A percentile compares a stretch with the other conserved stretches of the same genome.
phyloP scores from a whole-genome alignment of 1,139 yeast species.

The Candida frijolesensis region DNA sequence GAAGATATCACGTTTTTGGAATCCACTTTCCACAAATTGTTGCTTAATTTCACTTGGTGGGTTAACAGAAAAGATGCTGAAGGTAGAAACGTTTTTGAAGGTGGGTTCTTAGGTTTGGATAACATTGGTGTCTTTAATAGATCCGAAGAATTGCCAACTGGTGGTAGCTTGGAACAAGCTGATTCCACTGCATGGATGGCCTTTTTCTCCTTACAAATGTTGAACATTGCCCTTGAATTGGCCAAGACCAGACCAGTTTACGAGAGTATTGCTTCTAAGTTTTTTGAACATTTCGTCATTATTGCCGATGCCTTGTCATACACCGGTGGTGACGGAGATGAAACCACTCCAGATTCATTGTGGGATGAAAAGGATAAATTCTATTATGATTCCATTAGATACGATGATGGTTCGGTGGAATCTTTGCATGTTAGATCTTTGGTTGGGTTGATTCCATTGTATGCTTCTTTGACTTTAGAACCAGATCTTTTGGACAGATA shows the following conservation, averaged over 20 bases:
- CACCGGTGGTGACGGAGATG: constrained; percentile 52
- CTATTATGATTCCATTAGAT: constrained; percentile 88
- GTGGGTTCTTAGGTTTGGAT: constrained; percentile 93
- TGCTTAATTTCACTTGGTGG: constrained; percentile 97
- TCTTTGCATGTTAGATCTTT: constrained; percentile 86
- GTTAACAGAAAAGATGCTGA: constrained; percentile 88
- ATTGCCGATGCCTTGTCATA: constrained; percentile 96
- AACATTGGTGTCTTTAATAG: constrained; percentile 93
- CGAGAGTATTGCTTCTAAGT: constrained; percentile 93
- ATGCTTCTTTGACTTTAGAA: constrained; percentile 88
- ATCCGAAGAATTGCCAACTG: constrained; percentile 93
- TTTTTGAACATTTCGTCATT: constrained; percentile 89
- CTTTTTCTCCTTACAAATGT: constrained; percentile 87
- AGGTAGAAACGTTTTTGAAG: constrained; percentile 92
- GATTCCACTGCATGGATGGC: constrained; percentile 99
- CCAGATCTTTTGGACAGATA: constrained; percentile 79
- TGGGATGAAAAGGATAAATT: constrained; percentile 93
- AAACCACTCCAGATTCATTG: constrained; percentile 60
- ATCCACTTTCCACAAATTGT: constrained; percentile 85
- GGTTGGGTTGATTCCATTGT: constrained; percentile 91
- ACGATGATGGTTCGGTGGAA: constrained; percentile 73
- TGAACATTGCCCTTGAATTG: constrained; percentile 89
- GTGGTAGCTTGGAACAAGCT: constrained; percentile 90
- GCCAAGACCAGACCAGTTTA: constrained; percentile 84
- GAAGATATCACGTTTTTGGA: constrained; percentile 88